phyloP scores from a whole-genome alignment of 805 yeast species.

The Candida orba region DNA sequence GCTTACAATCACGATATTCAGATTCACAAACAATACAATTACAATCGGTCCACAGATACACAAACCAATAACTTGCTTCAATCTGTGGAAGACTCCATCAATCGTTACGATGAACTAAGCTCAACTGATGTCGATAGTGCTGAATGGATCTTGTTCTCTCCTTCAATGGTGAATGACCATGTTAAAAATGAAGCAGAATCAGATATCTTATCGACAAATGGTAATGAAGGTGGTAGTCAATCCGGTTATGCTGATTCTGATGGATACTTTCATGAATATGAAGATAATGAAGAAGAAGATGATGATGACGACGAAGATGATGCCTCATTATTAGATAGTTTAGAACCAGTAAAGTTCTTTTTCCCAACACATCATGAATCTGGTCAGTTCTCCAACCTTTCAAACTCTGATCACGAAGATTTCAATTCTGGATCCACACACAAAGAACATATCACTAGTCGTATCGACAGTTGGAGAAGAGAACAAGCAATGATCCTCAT shows the following conservation, averaged over 20 bases:
- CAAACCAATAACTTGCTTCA: not conserved
- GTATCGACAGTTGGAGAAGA: constrained; percentile 24
- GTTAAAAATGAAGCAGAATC: not conserved
- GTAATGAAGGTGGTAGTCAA: constrained; percentile 4
- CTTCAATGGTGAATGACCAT: constrained; percentile 9
- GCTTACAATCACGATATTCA: constrained; percentile 10
- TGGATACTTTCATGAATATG: not conserved
- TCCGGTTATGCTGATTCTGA: not conserved
- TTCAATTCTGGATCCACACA: constrained; percentile 6
- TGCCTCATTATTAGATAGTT: constrained; percentile 22
- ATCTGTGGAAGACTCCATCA: not conserved
- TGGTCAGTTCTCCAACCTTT: constrained; percentile 5
- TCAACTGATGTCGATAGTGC: constrained; percentile 19
- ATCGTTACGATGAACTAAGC: constrained; percentile 16
- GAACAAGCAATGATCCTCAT: constrained; percentile 22
- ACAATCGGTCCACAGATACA: not conserved
- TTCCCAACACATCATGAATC: constrained; percentile 15
- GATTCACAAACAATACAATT: constrained; percentile 1
- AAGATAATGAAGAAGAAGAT: constrained; percentile 3
- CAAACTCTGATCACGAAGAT: not conserved
- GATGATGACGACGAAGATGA: constrained; percentile 22
- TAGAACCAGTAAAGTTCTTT: constrained; percentile 13
- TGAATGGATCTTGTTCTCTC: constrained; percentile 24
- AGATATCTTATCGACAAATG: constrained; percentile 16
- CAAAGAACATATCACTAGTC: constrained; percentile 17